Evolutionary conservation across 2,329 filamentous ascomycete species (phyloP), one percentile per base, ranked within the genome.

Genomic region (Aspergillus brasiliensis): DNA sequence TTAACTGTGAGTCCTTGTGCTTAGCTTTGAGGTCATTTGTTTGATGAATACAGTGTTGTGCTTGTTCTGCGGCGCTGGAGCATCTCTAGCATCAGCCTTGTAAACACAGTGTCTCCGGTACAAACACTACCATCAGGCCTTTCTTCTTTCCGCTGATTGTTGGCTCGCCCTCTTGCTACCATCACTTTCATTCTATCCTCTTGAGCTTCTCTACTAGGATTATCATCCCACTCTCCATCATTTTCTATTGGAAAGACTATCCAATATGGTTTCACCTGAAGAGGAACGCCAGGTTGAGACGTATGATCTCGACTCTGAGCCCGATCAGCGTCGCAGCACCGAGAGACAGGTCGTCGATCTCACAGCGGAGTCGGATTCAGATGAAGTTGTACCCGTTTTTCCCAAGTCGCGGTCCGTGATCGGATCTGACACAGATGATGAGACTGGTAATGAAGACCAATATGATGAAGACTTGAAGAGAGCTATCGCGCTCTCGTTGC

Each of bases 401-500:
- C 69, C 68, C 1, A 73, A 74, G 44, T 72, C 70, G 13, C 68
- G 67, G 7, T 69, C 72, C 2, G 54, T 68, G 2, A 61, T 72
- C 13, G 67, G 62, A 2, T 70, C 71, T 13, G 69, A 71, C 19
- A 69, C 64, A 2, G 68, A 65, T n/a, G 56, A 65, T 13, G 60
- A 65, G 6, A 66, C 66, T 13, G 58, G 60, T 10, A 56, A 62
- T 28, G 60, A 64, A 10, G 56, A 67, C 17, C 59, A 63, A 3
- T 62, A 71, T 0, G 76, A 78, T 34, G 75, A 77, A 46, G 73
- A 77, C 8, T 60, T 79, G 11, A 73, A 73, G 47, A 65, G 59
- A 59, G 71, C 77, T 44, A 72, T 78, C 59, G 67, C 69, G 17
- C 34, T 77, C 38, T 76, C 75, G 49, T 60, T 76, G 60, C 64